phyloP scores from a whole-genome alignment of 768 basidiomycete genomes.

The Leccinellum albellum region DNA sequence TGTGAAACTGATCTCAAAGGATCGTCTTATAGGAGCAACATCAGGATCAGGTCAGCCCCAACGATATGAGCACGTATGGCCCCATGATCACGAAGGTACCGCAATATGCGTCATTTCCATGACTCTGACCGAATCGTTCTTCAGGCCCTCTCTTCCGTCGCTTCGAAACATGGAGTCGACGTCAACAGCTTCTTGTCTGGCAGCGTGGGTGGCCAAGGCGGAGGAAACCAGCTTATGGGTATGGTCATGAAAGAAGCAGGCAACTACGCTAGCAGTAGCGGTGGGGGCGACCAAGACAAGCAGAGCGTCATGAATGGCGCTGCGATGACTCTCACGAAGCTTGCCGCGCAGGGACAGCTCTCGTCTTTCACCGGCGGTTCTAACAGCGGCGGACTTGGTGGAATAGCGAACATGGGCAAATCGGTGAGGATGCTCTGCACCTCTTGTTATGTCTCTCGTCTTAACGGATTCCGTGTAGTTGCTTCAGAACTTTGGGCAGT shows the following conservation, averaged over 20 bases:
- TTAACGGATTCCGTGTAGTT: background rate
- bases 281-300: conserved; percentile 57
- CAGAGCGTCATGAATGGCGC: conserved; percentile 88
- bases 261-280: conserved; percentile 57
- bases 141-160: conserved; percentile 17
- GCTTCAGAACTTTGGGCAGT: background rate
- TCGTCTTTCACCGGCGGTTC: conserved; percentile 46
- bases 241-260: conserved; percentile 82
- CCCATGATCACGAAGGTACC: conserved; percentile 19
- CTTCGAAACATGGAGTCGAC: conserved; percentile 32
- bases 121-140: conserved; percentile 1
- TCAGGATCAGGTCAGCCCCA: conserved; percentile 8
- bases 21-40: conserved; percentile 12
- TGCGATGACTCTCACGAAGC: conserved; percentile 82
- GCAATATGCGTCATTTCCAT: background rate
- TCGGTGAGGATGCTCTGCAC: conserved; percentile 38
- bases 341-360: conserved; percentile 64
- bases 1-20: background rate
- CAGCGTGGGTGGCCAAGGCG: conserved; percentile 41
- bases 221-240: conserved; percentile 68
- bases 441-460: background rate
- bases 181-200: conserved; percentile 17
- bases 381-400: conserved; percentile 64
- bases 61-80: conserved; percentile 15
- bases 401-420: conserved; percentile 43